These are phyloP conservation scores for Xylaria sp. DNA, from an alignment of 2,329 filamentous ascomycete species.

Conservation along the genomic window DNA sequence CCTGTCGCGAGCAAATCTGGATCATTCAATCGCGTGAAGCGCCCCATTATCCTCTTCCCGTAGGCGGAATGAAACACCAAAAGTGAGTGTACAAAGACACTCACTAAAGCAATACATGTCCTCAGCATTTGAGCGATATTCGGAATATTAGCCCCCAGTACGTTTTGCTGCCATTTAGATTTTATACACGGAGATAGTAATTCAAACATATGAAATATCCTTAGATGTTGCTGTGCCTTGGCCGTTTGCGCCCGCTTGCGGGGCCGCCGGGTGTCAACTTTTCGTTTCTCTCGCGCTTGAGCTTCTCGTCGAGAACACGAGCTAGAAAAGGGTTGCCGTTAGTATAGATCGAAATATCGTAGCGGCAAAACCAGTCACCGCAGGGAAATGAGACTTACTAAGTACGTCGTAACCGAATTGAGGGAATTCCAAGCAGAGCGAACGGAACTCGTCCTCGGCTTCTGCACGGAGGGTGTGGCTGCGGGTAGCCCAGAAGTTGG, in stretches of 20 bases:
- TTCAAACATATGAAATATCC: constrained; percentile 6
- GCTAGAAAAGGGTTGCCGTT: constrained; percentile 53
- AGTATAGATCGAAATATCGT: constrained; percentile 18
- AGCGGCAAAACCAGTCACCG: background rate
- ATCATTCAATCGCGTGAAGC: background rate
- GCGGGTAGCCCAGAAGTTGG: constrained; percentile 88
- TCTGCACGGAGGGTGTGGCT: constrained; percentile 85
- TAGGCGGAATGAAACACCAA: constrained; percentile 11
- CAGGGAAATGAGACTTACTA: constrained; percentile 63
- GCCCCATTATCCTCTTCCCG: background rate
- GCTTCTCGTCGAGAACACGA: constrained; percentile 73
- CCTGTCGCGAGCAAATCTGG: constrained; percentile 20
- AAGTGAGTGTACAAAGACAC: constrained; percentile 10
- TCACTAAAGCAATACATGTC: background rate
- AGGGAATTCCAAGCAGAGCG: constrained; percentile 87
- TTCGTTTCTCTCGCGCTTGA: constrained; percentile 71
- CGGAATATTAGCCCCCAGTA: background rate
- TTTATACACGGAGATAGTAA: background rate
- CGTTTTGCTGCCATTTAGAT: background rate
- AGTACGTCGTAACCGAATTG: constrained; percentile 95
- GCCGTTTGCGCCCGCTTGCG: constrained; percentile 66
- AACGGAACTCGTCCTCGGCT: constrained; percentile 85
- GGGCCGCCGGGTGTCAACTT: constrained; percentile 64
- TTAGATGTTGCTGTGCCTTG: constrained; percentile 61
- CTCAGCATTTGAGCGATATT: constrained; percentile 3